Percentiles rank a stretch among this genome's conserved stretches.
Evolutionary conservation across 2,329 filamentous ascomycete species (phyloP).

Genomic region (Monosporascus sp.): DNA sequence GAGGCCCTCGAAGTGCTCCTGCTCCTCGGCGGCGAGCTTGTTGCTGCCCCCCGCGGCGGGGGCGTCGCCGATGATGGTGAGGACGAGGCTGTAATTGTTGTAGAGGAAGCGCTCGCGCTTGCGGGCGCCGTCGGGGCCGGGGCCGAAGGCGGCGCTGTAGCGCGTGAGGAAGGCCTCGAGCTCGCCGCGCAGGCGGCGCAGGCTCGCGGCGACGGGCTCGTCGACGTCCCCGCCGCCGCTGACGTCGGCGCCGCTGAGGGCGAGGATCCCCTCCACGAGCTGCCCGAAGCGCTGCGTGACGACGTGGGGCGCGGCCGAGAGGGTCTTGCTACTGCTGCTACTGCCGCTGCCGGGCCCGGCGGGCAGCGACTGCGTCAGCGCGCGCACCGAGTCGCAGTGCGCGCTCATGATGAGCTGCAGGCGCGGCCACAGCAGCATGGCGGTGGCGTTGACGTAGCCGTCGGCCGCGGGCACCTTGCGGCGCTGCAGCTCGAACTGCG

Average conservation of each 20-base stretch:
- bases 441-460: slow-evolving; percentile 87
- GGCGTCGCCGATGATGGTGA: slow-evolving; percentile 82
- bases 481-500: slow-evolving; percentile 89
- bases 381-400: slow-evolving; percentile 82
- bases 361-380: slow-evolving; percentile 49
- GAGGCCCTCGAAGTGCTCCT: slow-evolving; percentile 66
- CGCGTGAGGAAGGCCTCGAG: slow-evolving; percentile 79
- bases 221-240: slow-evolving; percentile 95
- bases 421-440: slow-evolving; percentile 94
- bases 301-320: slow-evolving; percentile 80
- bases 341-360: slow-evolving; percentile 40
- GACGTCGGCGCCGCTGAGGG: slow-evolving; percentile 72
- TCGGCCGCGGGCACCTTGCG: slow-evolving; percentile 86
- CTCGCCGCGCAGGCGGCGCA: slow-evolving; percentile 72
- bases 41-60: slow-evolving; percentile 38
- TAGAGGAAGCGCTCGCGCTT: slow-evolving; percentile 85
- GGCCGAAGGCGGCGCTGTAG: slow-evolving; percentile 66
- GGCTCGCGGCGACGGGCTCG: slow-evolving; percentile 80
- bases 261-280: slow-evolving; percentile 77
- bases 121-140: slow-evolving; percentile 53
- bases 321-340: slow-evolving; percentile 13
- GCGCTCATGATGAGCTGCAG: slow-evolving; percentile 92
- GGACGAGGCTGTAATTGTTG: slow-evolving; percentile 93
- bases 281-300: slow-evolving; percentile 95
- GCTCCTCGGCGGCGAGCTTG: slow-evolving; percentile 69